Conservation (phyloP, 768 basidiomycete genomes). For the Lactifluus echinatus region DNA sequence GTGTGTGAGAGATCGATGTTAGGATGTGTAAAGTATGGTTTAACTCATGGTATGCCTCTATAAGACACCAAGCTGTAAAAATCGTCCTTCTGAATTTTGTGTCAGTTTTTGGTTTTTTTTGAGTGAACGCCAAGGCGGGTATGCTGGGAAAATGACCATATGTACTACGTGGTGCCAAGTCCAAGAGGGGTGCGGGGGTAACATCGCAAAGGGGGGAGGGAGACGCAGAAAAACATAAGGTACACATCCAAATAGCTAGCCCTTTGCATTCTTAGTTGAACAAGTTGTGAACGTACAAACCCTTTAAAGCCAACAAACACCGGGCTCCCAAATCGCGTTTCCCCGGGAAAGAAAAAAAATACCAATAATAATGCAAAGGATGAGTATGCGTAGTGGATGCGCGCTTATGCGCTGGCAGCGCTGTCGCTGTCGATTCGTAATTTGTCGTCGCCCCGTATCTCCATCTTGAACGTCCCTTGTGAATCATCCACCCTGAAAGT, state of each 20-base stretch:
- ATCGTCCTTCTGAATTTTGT: background rate
- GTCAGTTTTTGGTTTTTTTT: background rate
- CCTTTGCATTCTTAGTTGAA: slow-evolving; percentile 6
- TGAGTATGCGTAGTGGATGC: background rate
- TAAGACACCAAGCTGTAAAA: background rate
- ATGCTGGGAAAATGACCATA: background rate
- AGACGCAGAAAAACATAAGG: background rate
- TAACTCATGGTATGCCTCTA: background rate
- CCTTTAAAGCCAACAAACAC: background rate
- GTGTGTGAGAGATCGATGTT: background rate
- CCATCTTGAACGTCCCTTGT: slow-evolving; percentile 6
- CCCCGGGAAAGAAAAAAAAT: background rate
- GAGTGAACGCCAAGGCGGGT: background rate
- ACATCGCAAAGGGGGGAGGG: background rate
- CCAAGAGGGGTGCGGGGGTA: background rate
- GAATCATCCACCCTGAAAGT: slow-evolving; percentile 4
- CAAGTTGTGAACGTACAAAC: slow-evolving; percentile 2
- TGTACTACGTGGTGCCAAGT: slow-evolving; percentile 1
- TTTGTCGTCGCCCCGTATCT: background rate
- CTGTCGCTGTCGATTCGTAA: background rate
- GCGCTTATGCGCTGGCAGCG: background rate
- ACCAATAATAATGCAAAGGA: background rate
- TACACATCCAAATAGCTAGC: slow-evolving; percentile 4
- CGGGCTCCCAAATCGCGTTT: background rate
- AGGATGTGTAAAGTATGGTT: background rate